These are phyloP conservation scores for Ophiostoma quercus DNA, from an alignment of 2,329 filamentous ascomycete genomes.

Conservation along the genomic window DNA sequence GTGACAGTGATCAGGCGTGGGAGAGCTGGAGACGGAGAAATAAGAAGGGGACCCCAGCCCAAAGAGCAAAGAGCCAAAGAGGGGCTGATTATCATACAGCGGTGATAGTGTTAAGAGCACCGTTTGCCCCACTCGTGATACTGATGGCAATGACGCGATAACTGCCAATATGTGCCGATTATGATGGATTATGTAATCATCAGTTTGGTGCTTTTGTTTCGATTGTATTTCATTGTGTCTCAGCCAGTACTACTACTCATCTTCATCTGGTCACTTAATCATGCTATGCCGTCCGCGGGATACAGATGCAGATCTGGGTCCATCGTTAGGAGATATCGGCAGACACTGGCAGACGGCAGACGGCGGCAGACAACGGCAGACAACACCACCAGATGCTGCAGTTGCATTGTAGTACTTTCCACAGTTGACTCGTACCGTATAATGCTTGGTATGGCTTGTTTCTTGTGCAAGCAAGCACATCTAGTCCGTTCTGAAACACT, in stretches of 20 bases:
- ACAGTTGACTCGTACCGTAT: neutral
- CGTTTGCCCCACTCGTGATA: neutral
- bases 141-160: neutral
- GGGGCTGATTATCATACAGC: slow-evolving; percentile 10
- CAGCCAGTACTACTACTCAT: neutral
- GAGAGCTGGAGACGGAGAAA: neutral
- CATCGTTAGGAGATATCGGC: neutral
- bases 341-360: neutral
- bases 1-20: neutral
- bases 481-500: neutral
- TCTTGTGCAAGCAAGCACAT: neutral
- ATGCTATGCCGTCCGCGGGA: neutral
- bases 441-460: neutral
- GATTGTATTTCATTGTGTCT: neutral
- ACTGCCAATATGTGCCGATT: neutral
- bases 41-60: too few species aligned
- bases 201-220: neutral
- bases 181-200: neutral
- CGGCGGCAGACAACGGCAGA: neutral
- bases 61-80: neutral
- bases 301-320: neutral
- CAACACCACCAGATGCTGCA: neutral
- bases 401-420: too few species aligned
- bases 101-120: neutral
- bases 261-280: neutral